A percentile compares a stretch with the other conserved stretches of the same genome.
Conservation (phyloP, 495 filamentous ascomycete genomes). For the Cudoniella acicularis region DNA sequence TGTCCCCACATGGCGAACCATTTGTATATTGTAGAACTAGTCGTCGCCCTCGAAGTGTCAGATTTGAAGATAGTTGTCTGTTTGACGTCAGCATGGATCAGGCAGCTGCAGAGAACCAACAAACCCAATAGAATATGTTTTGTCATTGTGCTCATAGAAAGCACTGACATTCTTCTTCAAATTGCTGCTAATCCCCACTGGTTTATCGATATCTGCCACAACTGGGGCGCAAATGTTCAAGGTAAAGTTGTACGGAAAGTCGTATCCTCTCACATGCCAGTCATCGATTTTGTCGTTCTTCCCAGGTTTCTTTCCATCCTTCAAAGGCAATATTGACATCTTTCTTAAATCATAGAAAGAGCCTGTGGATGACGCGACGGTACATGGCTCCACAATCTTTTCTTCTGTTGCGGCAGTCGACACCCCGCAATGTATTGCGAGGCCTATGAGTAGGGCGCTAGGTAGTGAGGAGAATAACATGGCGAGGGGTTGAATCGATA, state of each 20-base stretch:
- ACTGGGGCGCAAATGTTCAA: conserved; percentile 91
- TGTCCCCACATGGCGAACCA: conserved; percentile 72
- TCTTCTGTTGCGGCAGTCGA: conserved; percentile 30
- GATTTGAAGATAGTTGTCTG: conserved; percentile 59
- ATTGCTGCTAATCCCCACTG: conserved; percentile 61
- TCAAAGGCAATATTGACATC: conserved; percentile 56
- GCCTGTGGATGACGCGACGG: conserved; percentile 71
- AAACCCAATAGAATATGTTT: conserved; percentile 82
- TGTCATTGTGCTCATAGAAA: conserved; percentile 71
- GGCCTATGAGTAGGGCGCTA: conserved; percentile 28
- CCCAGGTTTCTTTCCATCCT: conserved; percentile 46
- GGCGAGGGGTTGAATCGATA: conserved; percentile 15
- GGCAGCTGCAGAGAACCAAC: conserved; percentile 22
- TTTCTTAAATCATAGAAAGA: conserved; percentile 87
- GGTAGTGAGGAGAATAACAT: conserved; percentile 24
- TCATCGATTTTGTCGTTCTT: conserved; percentile 47
- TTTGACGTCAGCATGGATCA: conserved; percentile 8
- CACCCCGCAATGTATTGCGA: conserved; percentile 29
- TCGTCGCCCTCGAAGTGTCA: conserved; percentile 81
- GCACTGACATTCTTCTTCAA: conserved; percentile 82
- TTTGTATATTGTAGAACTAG: conserved; percentile 88
- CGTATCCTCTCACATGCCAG: conserved; percentile 64
- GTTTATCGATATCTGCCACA: conserved; percentile 68
- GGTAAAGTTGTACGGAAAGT: conserved; percentile 75
- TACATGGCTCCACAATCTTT: conserved; percentile 60